Base-by-base conservation (phyloP, 441 rosid species). In the Populus hybrid region DNA sequence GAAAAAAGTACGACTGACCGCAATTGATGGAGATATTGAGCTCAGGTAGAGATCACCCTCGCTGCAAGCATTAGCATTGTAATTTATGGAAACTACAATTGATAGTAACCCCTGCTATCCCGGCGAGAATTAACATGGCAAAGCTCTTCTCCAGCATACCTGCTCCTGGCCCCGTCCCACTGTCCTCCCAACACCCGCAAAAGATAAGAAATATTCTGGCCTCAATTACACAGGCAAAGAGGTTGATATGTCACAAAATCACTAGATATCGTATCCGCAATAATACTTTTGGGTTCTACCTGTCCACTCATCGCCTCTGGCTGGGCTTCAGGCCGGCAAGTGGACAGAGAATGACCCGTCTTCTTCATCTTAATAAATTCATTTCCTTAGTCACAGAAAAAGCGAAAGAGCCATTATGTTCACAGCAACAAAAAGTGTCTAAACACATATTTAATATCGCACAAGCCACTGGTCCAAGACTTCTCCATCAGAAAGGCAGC, bases 401-500 rank as follows among this genome's bases (percentile, higher is more conserved):
- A 40, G 16, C 9, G 1, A 64, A 24, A 42, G 20, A 35, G 26
- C 14, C 50, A 63, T 35, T 21, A 23, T n/a, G 56, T 35, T 11
- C 33, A 63, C 45, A 63, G 74, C 29, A 71, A n/a, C 73, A 70
- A 1, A 36, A 42, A 8, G 67, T 28, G 16, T 33, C 11, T 8
- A 50, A 29, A 68, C 29, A 53, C 11, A 23, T 31, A 66, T n/a
- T 35, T 45, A 16, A 35, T 35, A 12, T n/a, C 24, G 76, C 53
- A 9, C 16, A 3, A 7, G 31, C 59, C 77, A 66, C 35, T 31
- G 40, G 29, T 64, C 59, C 29, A 28, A 45, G 40, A 42, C 24
- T 45, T 40, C 71, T 53, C 73, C 75, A 38, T 59, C 68, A 35
- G 69, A 68, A 3, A 42, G 31, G 71, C 33, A 77, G 59, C 69